Evolutionary conservation across 345 rosid species (phyloP), one percentile per base, ranked within the genome.

Genomic region (Citrus trifoliata): DNA sequence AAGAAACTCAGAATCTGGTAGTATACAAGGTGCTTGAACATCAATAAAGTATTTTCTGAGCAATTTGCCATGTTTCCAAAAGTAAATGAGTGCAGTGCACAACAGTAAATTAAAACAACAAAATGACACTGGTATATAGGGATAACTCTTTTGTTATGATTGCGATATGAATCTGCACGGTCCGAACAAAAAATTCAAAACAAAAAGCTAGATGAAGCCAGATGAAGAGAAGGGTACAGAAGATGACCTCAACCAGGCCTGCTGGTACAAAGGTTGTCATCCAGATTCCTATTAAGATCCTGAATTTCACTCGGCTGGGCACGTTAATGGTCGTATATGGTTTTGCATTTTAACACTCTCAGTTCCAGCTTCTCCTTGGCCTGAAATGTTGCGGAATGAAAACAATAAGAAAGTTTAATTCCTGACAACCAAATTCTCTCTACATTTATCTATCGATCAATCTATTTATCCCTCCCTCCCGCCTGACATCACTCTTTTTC

Each of bases 331-430:
- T 61, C 58, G 80, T 80, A 80, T 81, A 67, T 65, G 60, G 74
- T 85, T 80, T 77, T 73, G 80, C 80, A 67, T 77, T 67, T 76
- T 78, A 81, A 74, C 59, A 79, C 81, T 73, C 80, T 78, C 87
- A 88, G 83, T 81, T 92, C 90, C 89, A 85, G 85, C 89, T 90
- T 86, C 93, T 88, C 85, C 91, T 88, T 61, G 88, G 93, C 96
- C 96, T 90, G 96, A 90, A 88, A 90, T 78, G 81, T 85, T 76
- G 84, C 59, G 72, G 76, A 88, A 86, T 77, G 73, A 88, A 87
- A 86, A 83, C 76, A 66, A 81, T 86, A 76, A 87, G 90, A 84
- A 79, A 80, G 80, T 64, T 66, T 64, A 76, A 71, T 46, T 79
- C 77, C 80, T 69, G 59, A 27, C 38, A 61, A 71, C 75, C 75